Evolutionary conservation across 768 basidiomycete species (phyloP), one percentile per base, ranked within the genome.

Genomic region (Amanita rimosa): DNA sequence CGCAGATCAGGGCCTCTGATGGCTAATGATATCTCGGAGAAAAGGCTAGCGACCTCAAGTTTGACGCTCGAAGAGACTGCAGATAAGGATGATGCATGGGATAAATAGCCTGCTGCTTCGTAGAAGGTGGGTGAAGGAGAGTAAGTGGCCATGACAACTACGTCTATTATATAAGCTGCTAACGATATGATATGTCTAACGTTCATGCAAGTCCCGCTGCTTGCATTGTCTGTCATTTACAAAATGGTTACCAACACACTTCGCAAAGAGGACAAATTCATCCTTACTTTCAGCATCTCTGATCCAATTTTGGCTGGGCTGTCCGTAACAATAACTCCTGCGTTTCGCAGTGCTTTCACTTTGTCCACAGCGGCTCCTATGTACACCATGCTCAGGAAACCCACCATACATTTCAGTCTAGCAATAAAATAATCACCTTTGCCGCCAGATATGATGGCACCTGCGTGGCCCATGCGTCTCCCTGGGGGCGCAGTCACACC

Each of bases 401-500:
- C n/a, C 11, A 14, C 16, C 3, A 29, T 29, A 4, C 13, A 5
- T 31, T 13, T 13, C 1, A 13, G 7, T 14, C 21, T 16, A 9
- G 8, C 31, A 24, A 44, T 17, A 9, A 21, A 46, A 37, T 44
- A 49, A 70, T 57, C 46, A 78, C 94, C 96, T 73, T 98, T 99
- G 38, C 96, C 96, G 53, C 96, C 96, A 46, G 89, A 83, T 53
- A 98, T 97, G 64, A 98, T 98, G 53, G 96, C 96, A 56, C 96
- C 96, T 50, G 94, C 93, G 61, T 97, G 93, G 41, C 94, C 92
- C 94, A 98, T 99, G 57, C 96, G 85, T 59, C 96, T 76, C 35
- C 96, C 96, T 34, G 96, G 96, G 46, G 96, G 96, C 37, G 96
- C 96, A 49, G 96, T 98, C 51, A 89, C 84, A 44, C 96, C 96